Base-by-base conservation (phyloP, 371 early-diverging fungal species). In the Lichtheimia hyalospora region DNA sequence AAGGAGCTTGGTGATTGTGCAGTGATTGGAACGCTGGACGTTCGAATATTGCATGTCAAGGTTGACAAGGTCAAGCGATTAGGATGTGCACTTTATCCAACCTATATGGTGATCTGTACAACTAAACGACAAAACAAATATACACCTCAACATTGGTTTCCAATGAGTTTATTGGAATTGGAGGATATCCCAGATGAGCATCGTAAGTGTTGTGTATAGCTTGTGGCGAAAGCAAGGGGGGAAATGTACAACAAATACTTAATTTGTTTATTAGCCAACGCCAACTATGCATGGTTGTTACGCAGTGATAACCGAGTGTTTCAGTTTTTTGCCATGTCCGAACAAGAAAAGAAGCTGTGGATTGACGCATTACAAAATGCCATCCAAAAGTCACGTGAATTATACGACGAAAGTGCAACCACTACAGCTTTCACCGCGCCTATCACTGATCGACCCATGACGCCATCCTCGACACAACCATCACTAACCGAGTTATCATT, bases 71-170 rank as follows among this genome's bases (percentile, higher is more conserved):
- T 61, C 3, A 72, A 73, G 40, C 62, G 77, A 13, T 55, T 68
- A 27, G 83, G 85, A 1, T 84, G 84, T 46, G 78, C 82, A 21
- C 52, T 85, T 14, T 85, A 84, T 50, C 68, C 76, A 5, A 66
- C 79, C 23, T 83, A 81, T 57, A 71, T 85, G 62, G 69, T 85
- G 20, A 68, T 85, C 39, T 79, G 74, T 16, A 81, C 75, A 50
- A 72, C 77, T 18, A 85, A 79, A 60, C 81, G 74, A 21, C 52
- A 68, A 6, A 74, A 73, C 10, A 60, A 61, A 15, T 85, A 81
- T 54, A 80, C 84, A 50, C 78, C 83, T 0, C 73, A 73, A 16
- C 73, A 81, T 44, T 85, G 84, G 83, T 72, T 85, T 28, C 84
- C 85, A 5, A 56, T 85, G 13, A 68, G 83, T 1, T 65, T 75